A percentile compares a stretch with the other conserved stretches of the same genome.
phyloP scores from a whole-genome alignment of 2,329 filamentous ascomycete species.

The Epichloe bromicola region DNA sequence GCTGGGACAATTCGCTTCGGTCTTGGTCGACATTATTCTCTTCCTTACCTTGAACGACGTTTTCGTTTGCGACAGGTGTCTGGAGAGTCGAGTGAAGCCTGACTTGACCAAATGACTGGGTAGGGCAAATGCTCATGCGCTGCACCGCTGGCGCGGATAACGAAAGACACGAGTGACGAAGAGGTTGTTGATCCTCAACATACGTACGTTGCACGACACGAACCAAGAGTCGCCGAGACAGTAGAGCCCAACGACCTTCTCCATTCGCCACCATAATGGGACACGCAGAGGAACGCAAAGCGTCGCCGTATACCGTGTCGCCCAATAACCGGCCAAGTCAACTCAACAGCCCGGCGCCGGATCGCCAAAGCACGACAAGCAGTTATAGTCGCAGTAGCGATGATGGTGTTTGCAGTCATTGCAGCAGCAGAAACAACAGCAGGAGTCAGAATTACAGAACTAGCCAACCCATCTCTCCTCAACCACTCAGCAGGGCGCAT shows the following conservation, averaged over 20 bases:
- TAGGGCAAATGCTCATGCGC: neutral
- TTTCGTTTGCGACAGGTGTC: neutral
- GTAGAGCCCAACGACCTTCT: neutral
- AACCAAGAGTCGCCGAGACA: neutral
- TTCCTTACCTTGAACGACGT: neutral
- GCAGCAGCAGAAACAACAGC: constrained; percentile 8
- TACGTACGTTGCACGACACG: neutral
- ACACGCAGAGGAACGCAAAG: constrained; percentile 1
- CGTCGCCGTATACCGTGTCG: neutral
- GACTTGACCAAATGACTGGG: constrained; percentile 2
- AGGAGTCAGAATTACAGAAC: constrained; percentile 2
- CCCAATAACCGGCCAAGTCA: neutral
- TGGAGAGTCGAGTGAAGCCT: neutral
- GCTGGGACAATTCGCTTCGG: neutral
- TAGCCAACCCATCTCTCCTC: constrained; percentile 2
- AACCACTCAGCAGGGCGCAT: constrained; percentile 1
- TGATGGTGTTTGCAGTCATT: constrained; percentile 6
- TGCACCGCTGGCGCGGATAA: constrained; percentile 1
- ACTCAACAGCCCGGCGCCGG: constrained; percentile 6
- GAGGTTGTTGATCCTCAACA: neutral
- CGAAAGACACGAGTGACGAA: neutral
- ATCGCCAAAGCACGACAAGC: constrained; percentile 8
- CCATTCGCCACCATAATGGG: constrained; percentile 1
- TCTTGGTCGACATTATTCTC: neutral
- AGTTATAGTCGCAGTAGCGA: constrained; percentile 7